Evolutionary conservation across 345 rosid species (phyloP).

Genomic region (Isatis tinctoria): DNA sequence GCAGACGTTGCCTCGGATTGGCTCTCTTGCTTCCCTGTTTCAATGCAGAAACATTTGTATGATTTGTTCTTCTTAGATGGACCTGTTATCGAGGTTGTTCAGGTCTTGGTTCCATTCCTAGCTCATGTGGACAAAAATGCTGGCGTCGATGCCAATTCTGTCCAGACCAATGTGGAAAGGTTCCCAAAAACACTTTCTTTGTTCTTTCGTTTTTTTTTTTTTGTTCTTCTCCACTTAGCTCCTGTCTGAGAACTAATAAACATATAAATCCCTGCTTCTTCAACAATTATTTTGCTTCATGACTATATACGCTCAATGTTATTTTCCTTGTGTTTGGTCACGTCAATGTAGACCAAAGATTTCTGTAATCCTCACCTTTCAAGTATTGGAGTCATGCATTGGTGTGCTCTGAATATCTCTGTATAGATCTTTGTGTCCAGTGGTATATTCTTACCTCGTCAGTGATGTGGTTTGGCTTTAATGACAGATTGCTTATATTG

Average conservation of each 20-base stretch:
- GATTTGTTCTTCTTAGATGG: slow-evolving; percentile 81
- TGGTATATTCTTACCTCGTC: background rate
- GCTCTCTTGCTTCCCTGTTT: slow-evolving; percentile 82
- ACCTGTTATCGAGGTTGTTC: slow-evolving; percentile 64
- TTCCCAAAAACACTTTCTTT: slow-evolving; percentile 2
- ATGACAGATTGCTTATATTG: slow-evolving; percentile 70
- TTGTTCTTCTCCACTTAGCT: background rate
- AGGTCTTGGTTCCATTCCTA: slow-evolving; percentile 66
- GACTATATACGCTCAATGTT: background rate
- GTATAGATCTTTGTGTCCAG: background rate
- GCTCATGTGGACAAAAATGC: slow-evolving; percentile 31
- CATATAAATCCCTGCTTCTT: background rate
- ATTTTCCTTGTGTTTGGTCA: background rate
- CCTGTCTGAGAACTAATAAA: background rate
- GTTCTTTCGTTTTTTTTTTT: background rate
- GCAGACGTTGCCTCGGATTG: slow-evolving; percentile 90
- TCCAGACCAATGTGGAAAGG: slow-evolving; percentile 75
- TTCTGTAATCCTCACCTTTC: background rate
- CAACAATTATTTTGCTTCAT: background rate
- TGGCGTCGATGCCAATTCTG: slow-evolving; percentile 39
- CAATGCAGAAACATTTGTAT: slow-evolving; percentile 64
- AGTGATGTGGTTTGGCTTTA: slow-evolving; percentile 4
- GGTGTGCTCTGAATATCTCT: background rate
- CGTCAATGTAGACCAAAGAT: background rate
- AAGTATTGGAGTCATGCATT: background rate